These are phyloP conservation scores for Gaertneriomyces semiglobifer DNA, from an alignment of 192 early-diverging fungal species.

Conservation along the genomic window DNA sequence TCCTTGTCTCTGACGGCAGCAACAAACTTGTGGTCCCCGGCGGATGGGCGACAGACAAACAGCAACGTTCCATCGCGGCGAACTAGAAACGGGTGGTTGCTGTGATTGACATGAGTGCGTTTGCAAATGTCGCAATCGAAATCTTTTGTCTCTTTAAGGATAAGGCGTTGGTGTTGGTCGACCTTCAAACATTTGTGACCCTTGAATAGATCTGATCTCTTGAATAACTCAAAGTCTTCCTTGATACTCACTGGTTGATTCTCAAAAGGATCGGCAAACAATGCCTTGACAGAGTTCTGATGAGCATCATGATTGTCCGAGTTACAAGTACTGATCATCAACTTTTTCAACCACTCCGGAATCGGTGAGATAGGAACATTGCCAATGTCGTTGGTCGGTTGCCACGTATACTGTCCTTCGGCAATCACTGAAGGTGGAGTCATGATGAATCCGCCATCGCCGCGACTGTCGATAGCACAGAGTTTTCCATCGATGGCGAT, in stretches of 20 bases:
- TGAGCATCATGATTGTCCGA: too few species aligned
- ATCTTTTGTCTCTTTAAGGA: background rate
- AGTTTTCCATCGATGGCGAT: background rate
- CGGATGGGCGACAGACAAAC: constrained; percentile 8
- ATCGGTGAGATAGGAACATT: constrained; percentile 4
- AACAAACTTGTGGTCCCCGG: constrained; percentile 7
- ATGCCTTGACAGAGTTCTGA: too few species aligned
- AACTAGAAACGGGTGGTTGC: constrained; percentile 5
- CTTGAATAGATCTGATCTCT: background rate
- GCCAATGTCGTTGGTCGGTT: background rate
- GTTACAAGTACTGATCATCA: too few species aligned
- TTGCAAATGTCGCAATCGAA: constrained; percentile 7
- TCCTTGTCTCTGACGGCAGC: too few species aligned
- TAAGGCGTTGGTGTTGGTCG: constrained; percentile 13
- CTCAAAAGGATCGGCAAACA: too few species aligned
- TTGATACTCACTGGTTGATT: too few species aligned
- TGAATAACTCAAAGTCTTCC: constrained; percentile 20
- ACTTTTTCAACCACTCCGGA: too few species aligned
- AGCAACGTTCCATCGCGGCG: background rate
- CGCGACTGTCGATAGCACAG: background rate
- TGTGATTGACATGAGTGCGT: background rate
- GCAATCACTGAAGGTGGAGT: background rate
- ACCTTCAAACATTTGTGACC: background rate
- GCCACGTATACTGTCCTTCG: background rate
- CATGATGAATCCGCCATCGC: background rate